Evolutionary conservation across 139 green algal genomes (phyloP), one percentile per base, ranked within the genome.

Genomic region (Closterium sp.): DNA sequence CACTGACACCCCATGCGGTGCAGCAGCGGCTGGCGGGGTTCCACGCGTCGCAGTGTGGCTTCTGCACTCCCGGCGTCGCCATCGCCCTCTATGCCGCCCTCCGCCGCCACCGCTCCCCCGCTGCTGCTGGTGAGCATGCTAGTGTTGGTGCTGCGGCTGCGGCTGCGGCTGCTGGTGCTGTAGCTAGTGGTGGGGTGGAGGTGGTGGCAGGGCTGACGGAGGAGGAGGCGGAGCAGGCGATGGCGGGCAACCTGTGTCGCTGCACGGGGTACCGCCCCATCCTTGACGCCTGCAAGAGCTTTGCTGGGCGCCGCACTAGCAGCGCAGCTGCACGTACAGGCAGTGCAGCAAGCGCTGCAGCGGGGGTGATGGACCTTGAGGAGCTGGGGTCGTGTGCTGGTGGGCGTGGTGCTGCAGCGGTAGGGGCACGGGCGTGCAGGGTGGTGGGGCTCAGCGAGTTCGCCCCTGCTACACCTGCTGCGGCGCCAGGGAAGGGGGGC

Each of bases 181-280:
- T n/a, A 42, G 34, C 34, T 4, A 6, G 34, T 42, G 34, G 34
- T 42, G 34, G 34, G 9, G 34, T 42, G 34, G 34, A 42, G 34
- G 34, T 42, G 73, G 32, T 92, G 87, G 86, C n/a, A 9, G 88
- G 34, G 30, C 30, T 90, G 13, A 32, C 86, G 31, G 86, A n/a
- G 17, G 70, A 86, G 24, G 73, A 90, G 22, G 89, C 42, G 70
- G 91, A 93, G 70, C 29, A 31, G 31, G 91, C 87, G 22, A 89
- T 94, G 28, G 29, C 24, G 17, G 92, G 92, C 32, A 94, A 94
- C 31, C 27, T 95, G 13, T 98, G 96, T 94, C 93, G 96, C 31
- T 98, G 97, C 96, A 98, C 97, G 2, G 97, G 97, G 21, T 98
- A 97, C 91, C 84, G 96, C 34, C 96, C 97, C 88, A 97, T 98